These are phyloP conservation scores for Anthracocystis walkeri DNA, from an alignment of 1,284 basidiomycete species.

Conservation along the genomic window DNA sequence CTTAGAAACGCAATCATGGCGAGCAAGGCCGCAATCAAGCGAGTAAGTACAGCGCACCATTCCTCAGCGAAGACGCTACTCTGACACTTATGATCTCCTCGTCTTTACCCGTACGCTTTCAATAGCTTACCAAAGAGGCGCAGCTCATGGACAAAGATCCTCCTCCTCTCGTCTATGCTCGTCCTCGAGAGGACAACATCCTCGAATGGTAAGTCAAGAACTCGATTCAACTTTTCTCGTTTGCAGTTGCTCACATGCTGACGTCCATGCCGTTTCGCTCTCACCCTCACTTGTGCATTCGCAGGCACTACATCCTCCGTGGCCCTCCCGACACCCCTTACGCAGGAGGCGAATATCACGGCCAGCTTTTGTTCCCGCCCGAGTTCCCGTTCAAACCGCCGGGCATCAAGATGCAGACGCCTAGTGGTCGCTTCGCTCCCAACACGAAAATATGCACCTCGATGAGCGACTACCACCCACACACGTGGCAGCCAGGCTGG, in stretches of 20 bases:
- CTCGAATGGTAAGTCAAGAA: constrained; percentile 71
- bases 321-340: constrained; percentile 93
- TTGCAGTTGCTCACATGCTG: neutral
- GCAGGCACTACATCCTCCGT: constrained; percentile 74
- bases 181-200: constrained; percentile 95
- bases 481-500: constrained; percentile 90
- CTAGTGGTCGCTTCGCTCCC: constrained; percentile 90
- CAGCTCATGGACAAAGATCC: constrained; percentile 91
- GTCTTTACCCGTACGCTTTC: neutral
- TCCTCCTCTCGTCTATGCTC: constrained; percentile 92
- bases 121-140: constrained; percentile 86
- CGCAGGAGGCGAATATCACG: constrained; percentile 92
- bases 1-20: constrained; percentile 23
- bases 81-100: neutral
- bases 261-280: neutral
- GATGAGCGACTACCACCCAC: constrained; percentile 79
- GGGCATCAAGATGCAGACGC: constrained; percentile 97
- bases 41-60: constrained; percentile 20
- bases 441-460: constrained; percentile 82
- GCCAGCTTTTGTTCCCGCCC: constrained; percentile 74
- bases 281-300: neutral
- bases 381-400: constrained; percentile 78
- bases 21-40: constrained; percentile 50
- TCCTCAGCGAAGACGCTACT: neutral
- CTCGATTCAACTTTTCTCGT: neutral